Percentiles rank a stretch among this genome's conserved stretches.
These are phyloP conservation scores for Podila epicladia DNA, from an alignment of 192 early-diverging fungal species.

Conservation along the genomic window DNA sequence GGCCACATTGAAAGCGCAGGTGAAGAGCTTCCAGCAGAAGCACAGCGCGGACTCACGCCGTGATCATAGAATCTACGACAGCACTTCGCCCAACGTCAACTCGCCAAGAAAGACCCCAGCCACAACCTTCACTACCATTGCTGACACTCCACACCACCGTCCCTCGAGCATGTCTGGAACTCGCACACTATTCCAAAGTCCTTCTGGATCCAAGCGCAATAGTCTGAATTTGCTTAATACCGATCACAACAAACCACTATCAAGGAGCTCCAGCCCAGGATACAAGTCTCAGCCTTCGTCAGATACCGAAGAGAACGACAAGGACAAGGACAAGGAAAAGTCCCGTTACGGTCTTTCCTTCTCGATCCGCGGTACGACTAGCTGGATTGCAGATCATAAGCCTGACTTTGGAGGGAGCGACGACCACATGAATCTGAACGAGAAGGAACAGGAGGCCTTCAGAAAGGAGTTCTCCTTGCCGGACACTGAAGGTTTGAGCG, in stretches of 20 bases:
- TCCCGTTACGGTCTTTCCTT: conserved; percentile 23
- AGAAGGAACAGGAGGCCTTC: conserved; percentile 53
- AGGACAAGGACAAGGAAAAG: conserved; percentile 16
- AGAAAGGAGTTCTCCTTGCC: conserved; percentile 65
- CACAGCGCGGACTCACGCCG: not conserved
- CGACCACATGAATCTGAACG: conserved; percentile 7
- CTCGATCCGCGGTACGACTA: conserved; percentile 34
- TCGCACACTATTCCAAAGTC: conserved; percentile 9
- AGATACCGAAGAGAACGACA: conserved; percentile 33
- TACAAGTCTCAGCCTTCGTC: conserved; percentile 21
- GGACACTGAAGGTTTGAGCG: conserved; percentile 59
- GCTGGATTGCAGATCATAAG: conserved; percentile 37
- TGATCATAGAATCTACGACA: conserved; percentile 14
- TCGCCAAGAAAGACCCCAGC: conserved; percentile 1
- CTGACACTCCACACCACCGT: not conserved
- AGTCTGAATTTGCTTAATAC: not conserved
- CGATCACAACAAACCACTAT: not conserved
- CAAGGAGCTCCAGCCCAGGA: conserved; percentile 28
- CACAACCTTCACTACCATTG: not conserved
- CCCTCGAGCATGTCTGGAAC: conserved; percentile 21
- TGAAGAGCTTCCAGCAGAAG: conserved; percentile 26
- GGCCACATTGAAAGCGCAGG: conserved; percentile 32
- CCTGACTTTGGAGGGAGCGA: conserved; percentile 16
- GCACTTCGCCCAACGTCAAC: conserved; percentile 30
- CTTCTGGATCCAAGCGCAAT: conserved; percentile 8